Evolutionary conservation across 1,284 basidiomycete genomes (phyloP).

Genomic region (Ustilago sp.): DNA sequence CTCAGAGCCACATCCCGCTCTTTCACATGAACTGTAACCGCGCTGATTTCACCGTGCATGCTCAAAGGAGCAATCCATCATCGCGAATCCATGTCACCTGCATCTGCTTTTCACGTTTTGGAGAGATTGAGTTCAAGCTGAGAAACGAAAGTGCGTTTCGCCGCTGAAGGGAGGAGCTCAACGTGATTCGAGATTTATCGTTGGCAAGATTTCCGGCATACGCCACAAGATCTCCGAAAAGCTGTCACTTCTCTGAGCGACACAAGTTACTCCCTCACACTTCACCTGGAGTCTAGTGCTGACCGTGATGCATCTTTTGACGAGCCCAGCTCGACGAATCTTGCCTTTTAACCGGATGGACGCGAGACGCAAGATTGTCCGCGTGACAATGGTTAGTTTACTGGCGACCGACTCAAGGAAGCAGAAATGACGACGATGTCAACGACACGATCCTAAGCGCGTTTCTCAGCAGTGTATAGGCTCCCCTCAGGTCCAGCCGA

Average conservation of each 20-base stretch:
- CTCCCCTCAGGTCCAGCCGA: neutral
- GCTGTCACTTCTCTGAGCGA: neutral
- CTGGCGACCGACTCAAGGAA: neutral
- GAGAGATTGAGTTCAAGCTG: neutral
- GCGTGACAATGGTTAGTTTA: neutral
- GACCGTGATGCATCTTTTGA: neutral
- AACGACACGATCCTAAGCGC: neutral
- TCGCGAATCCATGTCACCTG: neutral
- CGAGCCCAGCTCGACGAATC: too few relatives aligned
- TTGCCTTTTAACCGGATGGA: too few relatives aligned
- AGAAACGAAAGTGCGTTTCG: neutral
- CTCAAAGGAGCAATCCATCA: neutral
- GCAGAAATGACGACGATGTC: slow-evolving; percentile 3
- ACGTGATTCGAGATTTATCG: neutral
- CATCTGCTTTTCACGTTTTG: neutral
- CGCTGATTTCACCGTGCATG: neutral
- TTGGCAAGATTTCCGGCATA: neutral
- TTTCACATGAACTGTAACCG: neutral
- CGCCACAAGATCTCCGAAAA: neutral
- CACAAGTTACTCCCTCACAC: neutral
- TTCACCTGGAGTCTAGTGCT: neutral
- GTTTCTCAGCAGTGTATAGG: neutral
- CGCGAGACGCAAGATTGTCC: neutral
- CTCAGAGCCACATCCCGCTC: too few relatives aligned
- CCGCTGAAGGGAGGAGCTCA: too few relatives aligned